Evolutionary conservation across 108 stramenopile genomes (phyloP).

Genomic region (Cyclotella baltica): DNA sequence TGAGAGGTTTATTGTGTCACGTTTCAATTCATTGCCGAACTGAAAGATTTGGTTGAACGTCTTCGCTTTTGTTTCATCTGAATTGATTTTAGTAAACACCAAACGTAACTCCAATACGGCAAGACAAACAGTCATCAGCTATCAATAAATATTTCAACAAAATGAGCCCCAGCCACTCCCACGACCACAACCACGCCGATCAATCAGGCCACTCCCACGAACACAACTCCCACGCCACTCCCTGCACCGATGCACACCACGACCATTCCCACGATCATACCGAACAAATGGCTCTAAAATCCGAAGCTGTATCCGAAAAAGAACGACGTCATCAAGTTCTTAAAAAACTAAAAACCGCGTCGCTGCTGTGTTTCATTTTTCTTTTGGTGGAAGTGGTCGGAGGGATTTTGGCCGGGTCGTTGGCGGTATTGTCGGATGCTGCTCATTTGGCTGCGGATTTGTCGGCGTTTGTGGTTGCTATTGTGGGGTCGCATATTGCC

Average conservation of each 20-base stretch:
- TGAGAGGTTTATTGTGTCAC: too few relatives aligned
- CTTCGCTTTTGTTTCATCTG: too few relatives aligned
- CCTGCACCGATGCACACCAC: slow-evolving; percentile 5
- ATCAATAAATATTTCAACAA: too few relatives aligned
- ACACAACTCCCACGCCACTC: slow-evolving; percentile 22
- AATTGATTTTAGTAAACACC: too few relatives aligned
- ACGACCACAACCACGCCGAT: too few relatives aligned
- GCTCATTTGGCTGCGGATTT: slow-evolving; percentile 89
- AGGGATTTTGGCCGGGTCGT: slow-evolving; percentile 71
- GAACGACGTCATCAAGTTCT: slow-evolving; percentile 62
- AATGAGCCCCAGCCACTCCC: too few relatives aligned
- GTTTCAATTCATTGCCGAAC: too few relatives aligned
- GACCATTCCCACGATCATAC: slow-evolving; percentile 17
- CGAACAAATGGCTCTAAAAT: not conserved
- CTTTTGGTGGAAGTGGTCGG: slow-evolving; percentile 84
- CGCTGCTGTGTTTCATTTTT: slow-evolving; percentile 66
- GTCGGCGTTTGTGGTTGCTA: slow-evolving; percentile 79
- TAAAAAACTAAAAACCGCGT: slow-evolving; percentile 69
- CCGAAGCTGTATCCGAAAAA: slow-evolving; percentile 21
- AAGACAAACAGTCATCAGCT: too few relatives aligned
- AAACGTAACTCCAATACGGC: too few relatives aligned
- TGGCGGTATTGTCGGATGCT: slow-evolving; percentile 89
- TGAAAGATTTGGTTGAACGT: too few relatives aligned
- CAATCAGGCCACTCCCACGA: slow-evolving; percentile 26
- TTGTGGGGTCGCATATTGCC: slow-evolving; percentile 84